A percentile compares a stretch with the other conserved stretches of the same genome.
phyloP scores from a whole-genome alignment of 495 filamentous ascomycete species.

The Pyrenula massariospora region DNA sequence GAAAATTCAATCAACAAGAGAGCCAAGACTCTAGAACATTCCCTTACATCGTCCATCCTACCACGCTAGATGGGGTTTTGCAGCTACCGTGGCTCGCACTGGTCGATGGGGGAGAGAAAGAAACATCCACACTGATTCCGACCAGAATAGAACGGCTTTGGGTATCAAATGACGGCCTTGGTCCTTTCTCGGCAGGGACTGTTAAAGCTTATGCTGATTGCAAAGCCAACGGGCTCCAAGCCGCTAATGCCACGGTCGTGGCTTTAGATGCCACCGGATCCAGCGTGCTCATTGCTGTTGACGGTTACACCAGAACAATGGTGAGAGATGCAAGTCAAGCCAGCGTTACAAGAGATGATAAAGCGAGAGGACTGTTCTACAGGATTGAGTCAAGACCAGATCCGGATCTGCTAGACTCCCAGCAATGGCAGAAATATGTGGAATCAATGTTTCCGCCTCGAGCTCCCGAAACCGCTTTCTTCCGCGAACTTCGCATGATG shows the following conservation, averaged over 20 bases:
- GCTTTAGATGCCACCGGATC: not conserved
- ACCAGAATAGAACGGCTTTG: conserved; percentile 2
- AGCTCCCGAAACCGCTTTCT: not conserved
- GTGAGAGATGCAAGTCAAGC: conserved; percentile 1
- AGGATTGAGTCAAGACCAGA: not conserved
- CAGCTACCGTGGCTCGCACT: conserved; percentile 11
- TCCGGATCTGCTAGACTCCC: not conserved
- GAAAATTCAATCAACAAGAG: conserved; percentile 2
- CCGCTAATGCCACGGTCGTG: not conserved
- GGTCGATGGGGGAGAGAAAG: not conserved
- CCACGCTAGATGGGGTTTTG: conserved; percentile 19
- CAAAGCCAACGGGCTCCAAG: conserved; percentile 1
- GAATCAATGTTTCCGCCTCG: not conserved
- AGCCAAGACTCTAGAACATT: conserved; percentile 7
- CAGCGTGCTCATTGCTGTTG: not conserved
- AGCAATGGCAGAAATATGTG: not conserved
- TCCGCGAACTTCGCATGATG: not conserved
- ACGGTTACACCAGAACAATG: not conserved
- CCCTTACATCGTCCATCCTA: conserved; percentile 13
- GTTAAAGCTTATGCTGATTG: not conserved
- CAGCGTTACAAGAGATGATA: not conserved
- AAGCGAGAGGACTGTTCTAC: not conserved
- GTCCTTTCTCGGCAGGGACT: not conserved
- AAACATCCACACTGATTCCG: conserved; percentile 1
- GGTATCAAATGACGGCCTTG: not conserved